phyloP scores from a whole-genome alignment of 441 rosid genomes.

The Sinapis alba region DNA sequence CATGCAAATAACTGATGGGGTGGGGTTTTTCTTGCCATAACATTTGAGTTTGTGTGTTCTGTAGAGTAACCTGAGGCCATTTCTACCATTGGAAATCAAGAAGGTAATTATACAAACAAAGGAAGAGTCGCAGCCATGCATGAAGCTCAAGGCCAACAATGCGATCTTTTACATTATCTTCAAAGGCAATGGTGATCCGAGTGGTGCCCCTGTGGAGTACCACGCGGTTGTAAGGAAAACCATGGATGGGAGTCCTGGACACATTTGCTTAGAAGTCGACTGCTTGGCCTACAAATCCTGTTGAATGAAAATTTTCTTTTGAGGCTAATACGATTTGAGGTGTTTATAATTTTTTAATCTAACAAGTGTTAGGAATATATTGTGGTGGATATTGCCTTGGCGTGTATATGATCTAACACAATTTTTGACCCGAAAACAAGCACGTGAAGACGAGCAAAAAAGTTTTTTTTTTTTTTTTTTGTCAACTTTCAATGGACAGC shows the following conservation, averaged over 20 bases:
- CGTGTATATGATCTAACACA: not conserved
- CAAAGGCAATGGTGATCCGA: conserved; percentile 20
- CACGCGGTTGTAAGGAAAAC: conserved; percentile 15
- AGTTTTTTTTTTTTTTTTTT: too few relatives aligned
- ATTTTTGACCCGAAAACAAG: too few relatives aligned
- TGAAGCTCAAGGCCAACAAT: conserved; percentile 16
- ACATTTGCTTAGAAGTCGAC: conserved; percentile 6
- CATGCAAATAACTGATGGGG: not conserved
- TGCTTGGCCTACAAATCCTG: not conserved
- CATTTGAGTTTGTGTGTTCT: not conserved
- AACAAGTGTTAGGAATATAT: not conserved
- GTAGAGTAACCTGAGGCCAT: not conserved
- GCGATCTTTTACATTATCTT: conserved; percentile 9
- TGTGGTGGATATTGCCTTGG: not conserved
- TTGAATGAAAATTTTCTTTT: not conserved
- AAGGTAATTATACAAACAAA: not conserved
- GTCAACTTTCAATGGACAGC: too few relatives aligned
- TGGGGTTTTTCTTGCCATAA: not conserved
- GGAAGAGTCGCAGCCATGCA: not conserved
- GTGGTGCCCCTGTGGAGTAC: conserved; percentile 1
- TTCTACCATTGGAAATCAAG: not conserved
- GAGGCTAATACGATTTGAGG: not conserved
- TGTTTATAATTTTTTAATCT: not conserved
- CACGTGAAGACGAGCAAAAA: too few relatives aligned
- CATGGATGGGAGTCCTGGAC: conserved; percentile 22